A percentile compares a stretch with the other conserved stretches of the same genome.
Conservation (phyloP, 2,329 filamentous ascomycete genomes). For the Fusarium sambucinum region DNA sequence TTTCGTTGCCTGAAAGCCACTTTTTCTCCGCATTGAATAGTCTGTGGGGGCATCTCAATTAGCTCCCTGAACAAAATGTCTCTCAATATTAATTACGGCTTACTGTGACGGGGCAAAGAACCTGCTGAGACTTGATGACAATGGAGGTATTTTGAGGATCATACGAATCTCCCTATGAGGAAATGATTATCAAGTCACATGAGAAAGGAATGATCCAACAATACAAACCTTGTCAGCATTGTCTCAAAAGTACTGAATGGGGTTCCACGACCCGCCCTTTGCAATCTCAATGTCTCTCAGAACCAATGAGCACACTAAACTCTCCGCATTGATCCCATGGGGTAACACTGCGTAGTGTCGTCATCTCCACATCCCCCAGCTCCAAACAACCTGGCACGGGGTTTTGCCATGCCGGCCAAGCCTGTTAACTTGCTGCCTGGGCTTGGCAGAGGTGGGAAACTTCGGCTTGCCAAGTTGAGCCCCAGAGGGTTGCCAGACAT, state of each 20-base stretch:
- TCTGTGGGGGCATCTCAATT: background rate
- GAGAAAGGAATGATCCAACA: background rate
- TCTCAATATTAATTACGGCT: background rate
- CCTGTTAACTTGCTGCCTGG: slow-evolving; percentile 34
- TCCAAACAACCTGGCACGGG: slow-evolving; percentile 14
- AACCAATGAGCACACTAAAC: slow-evolving; percentile 6
- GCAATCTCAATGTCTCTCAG: background rate
- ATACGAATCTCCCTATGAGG: background rate
- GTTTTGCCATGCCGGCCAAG: slow-evolving; percentile 31
- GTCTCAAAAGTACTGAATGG: slow-evolving; percentile 4
- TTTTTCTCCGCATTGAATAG: slow-evolving; percentile 6
- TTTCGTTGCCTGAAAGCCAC: slow-evolving; percentile 27
- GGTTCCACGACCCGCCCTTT: slow-evolving; percentile 1
- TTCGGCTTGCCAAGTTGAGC: slow-evolving; percentile 30
- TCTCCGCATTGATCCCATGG: slow-evolving; percentile 32
- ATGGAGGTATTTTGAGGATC: accelerated
- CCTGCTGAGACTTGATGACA: background rate
- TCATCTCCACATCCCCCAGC: slow-evolving; percentile 1
- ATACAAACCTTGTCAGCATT: background rate
- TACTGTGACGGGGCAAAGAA: background rate
- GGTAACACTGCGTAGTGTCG: slow-evolving; percentile 10
- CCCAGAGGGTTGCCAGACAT: slow-evolving; percentile 17
- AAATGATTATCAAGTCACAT: background rate
- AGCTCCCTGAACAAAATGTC: background rate
- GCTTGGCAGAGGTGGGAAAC: slow-evolving; percentile 21